Conservation (phyloP, 345 rosid genomes). For the Bruguiera parviflora region DNA sequence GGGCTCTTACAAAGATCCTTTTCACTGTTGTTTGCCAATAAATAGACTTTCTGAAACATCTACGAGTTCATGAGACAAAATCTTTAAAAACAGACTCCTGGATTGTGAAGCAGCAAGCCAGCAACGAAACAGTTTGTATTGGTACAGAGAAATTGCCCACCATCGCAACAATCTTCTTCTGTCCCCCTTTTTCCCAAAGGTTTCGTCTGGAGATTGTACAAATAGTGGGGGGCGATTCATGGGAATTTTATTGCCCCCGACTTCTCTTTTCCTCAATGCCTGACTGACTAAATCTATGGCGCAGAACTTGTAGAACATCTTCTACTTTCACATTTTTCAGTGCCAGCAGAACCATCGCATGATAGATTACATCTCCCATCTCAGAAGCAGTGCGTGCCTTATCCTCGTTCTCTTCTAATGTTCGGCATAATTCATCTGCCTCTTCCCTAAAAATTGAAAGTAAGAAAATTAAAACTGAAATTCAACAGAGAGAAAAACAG, state of each 20-base stretch:
- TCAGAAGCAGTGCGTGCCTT: conserved; percentile 55
- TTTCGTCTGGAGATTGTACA: neutral
- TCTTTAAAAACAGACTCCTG: no score
- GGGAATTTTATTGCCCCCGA: conserved; percentile 19
- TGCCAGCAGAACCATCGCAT: conserved; percentile 67
- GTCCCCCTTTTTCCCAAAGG: no score
- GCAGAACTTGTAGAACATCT: conserved; percentile 56
- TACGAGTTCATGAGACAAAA: no score
- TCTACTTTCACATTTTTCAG: conserved; percentile 50
- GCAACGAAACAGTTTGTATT: no score
- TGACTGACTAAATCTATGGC: conserved; percentile 57
- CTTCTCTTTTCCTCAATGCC: conserved; percentile 74
- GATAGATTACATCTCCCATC: conserved; percentile 80
- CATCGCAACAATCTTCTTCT: no score
- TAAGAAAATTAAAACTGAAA: neutral
- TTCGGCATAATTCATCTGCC: conserved; percentile 73
- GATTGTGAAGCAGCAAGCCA: no score
- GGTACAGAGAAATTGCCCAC: no score
- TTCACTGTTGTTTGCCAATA: no score
- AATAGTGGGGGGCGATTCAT: neutral
- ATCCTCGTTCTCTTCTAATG: conserved; percentile 73
- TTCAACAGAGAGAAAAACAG: no score
- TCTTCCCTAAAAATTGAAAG: conserved; percentile 53
- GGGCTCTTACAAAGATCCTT: no score
- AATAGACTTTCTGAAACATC: no score